Base-by-base conservation (phyloP, 2,329 filamentous ascomycete genomes). In the Cladophialophora immunda region DNA sequence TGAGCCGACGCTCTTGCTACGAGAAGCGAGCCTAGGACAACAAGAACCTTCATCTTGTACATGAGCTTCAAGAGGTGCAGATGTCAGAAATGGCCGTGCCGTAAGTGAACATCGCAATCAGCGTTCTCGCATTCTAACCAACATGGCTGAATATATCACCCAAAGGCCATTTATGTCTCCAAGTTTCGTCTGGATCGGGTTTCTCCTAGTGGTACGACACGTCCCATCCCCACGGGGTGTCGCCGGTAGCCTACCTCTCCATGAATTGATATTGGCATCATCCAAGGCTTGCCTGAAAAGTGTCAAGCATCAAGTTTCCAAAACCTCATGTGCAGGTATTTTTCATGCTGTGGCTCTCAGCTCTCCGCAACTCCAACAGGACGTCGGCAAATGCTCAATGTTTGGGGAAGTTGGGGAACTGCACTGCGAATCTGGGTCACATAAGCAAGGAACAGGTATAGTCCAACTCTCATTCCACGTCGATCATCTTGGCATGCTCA, bases 1-100 rank as follows among this genome's bases (percentile, higher is more conserved):
- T 77, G 76, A 11, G 73, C 72, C 34, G 34, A 58, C 6, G 25
- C 36, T 7, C 7, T 25, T 15, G 50, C 22, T 25, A 53, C 5
- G 11, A 53, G 22, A 53, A 53, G 22, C 27, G 50, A 53, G 19
- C 13, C 11, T 4, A 53, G 6, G 11, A 30, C 22, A 22, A 25
- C 50, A 53, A 53, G 50, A 9, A 25, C 50, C 15, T 53, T 53
- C 38, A 41, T 41, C 15, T 41, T 41, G 15, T 17, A n/a, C 17
- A n/a, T n/a, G 15, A 41, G 38, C 38, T 17, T 41, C 38, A 41
- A 41, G 3, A 19, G 15, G 17, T n/a, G 38, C 15, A 7, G 38
- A 41, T 19, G 38, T 13, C 38, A 7, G 38, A n/a, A n/a, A n/a
- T 41, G 38, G 7, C 38, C 17, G 4, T n/a, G 15, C 7, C 38